phyloP scores from a whole-genome alignment of 257 asterid species.

The Leptodermis oblonga region DNA sequence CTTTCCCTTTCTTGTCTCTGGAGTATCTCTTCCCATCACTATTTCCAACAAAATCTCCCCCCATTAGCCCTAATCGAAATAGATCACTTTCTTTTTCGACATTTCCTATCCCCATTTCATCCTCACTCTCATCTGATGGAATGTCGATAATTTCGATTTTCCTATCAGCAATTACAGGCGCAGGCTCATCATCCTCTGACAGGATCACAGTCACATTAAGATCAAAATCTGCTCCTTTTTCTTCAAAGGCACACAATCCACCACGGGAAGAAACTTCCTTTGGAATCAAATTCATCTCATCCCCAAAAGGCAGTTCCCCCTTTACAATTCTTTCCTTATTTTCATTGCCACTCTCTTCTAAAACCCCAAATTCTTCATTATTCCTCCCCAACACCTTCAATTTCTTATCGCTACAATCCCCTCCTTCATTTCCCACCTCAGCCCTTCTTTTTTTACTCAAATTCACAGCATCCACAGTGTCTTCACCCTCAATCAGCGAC shows the following conservation, averaged over 20 bases:
- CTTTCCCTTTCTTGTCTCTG: conserved; percentile 51
- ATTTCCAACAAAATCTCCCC: conserved; percentile 30
- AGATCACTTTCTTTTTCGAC: conserved; percentile 26
- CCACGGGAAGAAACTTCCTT: conserved; percentile 17
- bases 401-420: conserved; percentile 37
- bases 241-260: conserved; percentile 22
- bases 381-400: conserved; percentile 22
- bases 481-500: conserved; percentile 11
- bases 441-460: conserved; percentile 43
- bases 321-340: conserved; percentile 25
- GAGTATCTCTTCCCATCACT: conserved; percentile 37
- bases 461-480: not conserved
- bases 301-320: conserved; percentile 25
- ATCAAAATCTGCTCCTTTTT: conserved; percentile 29
- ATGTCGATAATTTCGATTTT: conserved; percentile 34
- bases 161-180: conserved; percentile 16
- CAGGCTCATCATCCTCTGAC: conserved; percentile 6
- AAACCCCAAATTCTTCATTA: conserved; percentile 27
- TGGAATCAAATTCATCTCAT: conserved; percentile 15
- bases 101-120: conserved; percentile 41
- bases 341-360: conserved; percentile 20
- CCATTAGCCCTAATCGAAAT: conserved; percentile 27
- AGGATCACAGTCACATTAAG: conserved; percentile 33
- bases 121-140: conserved; percentile 47
- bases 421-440: conserved; percentile 24